Evolutionary conservation across 2,329 filamentous ascomycete species (phyloP), one percentile per base, ranked within the genome.

Genomic region (Pseudopithomyces maydicus): DNA sequence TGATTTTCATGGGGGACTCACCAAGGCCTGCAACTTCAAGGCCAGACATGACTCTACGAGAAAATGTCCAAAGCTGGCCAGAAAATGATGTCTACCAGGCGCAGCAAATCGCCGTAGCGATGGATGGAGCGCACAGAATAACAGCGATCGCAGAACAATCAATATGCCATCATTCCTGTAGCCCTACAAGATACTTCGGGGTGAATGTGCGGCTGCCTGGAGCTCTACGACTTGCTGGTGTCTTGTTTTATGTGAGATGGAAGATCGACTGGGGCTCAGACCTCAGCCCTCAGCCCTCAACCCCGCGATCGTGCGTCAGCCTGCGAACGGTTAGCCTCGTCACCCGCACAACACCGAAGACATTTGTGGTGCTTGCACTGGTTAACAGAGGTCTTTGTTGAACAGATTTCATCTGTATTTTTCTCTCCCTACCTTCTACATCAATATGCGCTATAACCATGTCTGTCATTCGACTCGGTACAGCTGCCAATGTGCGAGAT

Each of bases 11-110:
- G 14, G 17, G 8, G 2, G 8, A 29, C 33, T 48, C 19, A 48
- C 45, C 66, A 19, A 75, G 58, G 6, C 71, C 72, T 17, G 70
- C 71, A 36, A 73, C 47, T 42, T 74, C 72, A 4, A 74, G 50
- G 15, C 71, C 72, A 50, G 67, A 71, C 72, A 74, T 74, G 6
- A 35, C 43, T 43, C 38, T 22, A 20, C 17, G 15, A 33, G 14
- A 2, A 15, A 33, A 35, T 12, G 7, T 22, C 12, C 22, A 20
- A 33, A 15, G 44, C 23, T 22, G n/a, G 12, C 15, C 20, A 32
- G 23, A 26, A 20, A 6, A 26, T 38, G 36, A 36, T 54, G 35
- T 43, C 38, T 17, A 42, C n/a, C 26, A 29, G 26, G 26, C 26
- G 26, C 26, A 29, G 26, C 26, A n/a, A n/a, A n/a, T n/a, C 20